phyloP scores from a whole-genome alignment of 805 yeast species.

The Yarrowia sp. region DNA sequence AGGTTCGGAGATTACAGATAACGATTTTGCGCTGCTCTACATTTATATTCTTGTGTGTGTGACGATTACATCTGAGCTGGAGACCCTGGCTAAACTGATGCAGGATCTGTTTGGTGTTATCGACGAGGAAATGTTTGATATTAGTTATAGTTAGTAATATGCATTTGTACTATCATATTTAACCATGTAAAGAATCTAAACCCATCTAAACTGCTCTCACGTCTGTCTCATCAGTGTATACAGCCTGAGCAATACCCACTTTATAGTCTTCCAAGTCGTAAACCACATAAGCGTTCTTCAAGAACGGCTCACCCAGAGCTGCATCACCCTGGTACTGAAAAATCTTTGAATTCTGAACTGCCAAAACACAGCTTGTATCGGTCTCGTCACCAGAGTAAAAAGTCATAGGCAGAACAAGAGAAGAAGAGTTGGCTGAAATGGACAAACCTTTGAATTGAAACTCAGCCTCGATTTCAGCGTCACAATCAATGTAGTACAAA shows the following conservation, averaged over 20 bases:
- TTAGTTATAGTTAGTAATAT: conserved; percentile 32
- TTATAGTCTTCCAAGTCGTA: neutral
- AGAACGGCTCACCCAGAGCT: neutral
- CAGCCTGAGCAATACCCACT: neutral
- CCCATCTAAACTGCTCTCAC: neutral
- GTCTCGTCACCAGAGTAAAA: neutral
- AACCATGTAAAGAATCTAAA: no score
- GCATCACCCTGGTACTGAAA: neutral
- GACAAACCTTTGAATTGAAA: neutral
- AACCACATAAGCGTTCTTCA: neutral
- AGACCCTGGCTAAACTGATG: conserved; percentile 53
- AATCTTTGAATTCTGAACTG: neutral
- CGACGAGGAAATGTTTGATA: conserved; percentile 57
- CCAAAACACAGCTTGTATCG: neutral
- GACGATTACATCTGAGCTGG: conserved; percentile 63
- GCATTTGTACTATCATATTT: no score
- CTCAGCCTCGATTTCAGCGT: neutral
- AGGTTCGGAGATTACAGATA: conserved; percentile 44
- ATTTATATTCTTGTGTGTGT: conserved; percentile 71
- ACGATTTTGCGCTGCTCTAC: conserved; percentile 74
- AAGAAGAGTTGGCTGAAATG: neutral
- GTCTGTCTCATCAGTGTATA: neutral
- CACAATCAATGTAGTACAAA: neutral
- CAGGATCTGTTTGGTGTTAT: conserved; percentile 64
- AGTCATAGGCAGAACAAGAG: neutral